Base-by-base conservation (phyloP, 2,329 filamentous ascomycete species). In the Colletotrichum sansevieriae region DNA sequence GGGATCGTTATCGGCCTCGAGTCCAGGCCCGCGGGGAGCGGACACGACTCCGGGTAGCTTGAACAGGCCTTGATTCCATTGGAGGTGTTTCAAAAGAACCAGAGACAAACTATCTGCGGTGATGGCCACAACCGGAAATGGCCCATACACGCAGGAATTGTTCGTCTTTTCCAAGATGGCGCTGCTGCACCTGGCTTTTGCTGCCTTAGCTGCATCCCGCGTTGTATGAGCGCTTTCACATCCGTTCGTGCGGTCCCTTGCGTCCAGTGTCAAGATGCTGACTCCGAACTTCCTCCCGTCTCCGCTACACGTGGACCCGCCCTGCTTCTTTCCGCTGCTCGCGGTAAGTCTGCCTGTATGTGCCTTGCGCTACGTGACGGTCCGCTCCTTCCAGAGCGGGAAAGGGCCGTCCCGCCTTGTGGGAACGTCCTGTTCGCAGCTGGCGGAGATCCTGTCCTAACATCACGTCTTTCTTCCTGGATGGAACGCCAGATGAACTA, bases 101-200 rank as follows among this genome's bases (percentile, higher is more conserved):
- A 18, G 25, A 51, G 47, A 44, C 49, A 51, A 29, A n/a, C 2
- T 39, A 12, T 33, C 61, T 33, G 35, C 43, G 29, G 35, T 35
- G 43, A 9, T 22, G 37, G 22, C 35, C 35, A 56, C 52, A n/a
- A 15, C 43, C 55, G 49, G 46, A 18, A 37, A 44, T 37, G 15
- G 11, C 52, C 18, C 12, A 18, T 22, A 25, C 12, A 15, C 5
- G 47, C 46, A 13, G 33, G 12, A 35, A 8, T 43, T 33, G 35
- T 22, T 61, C 58, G n/a, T 55, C 35, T 13, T 37, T 41, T 29
- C 22, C 22, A 43, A 37, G 18, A 33, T 66, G 43, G 63, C 35
- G 49, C 49, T 63, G 49, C 62, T 66, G 56, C 56, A 51, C 49
- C 25, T 66, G 62, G 62, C 29, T 43, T 61, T 33, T 43, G 41